Conservation (phyloP, 2,329 filamentous ascomycete genomes). For the Xylaria sp. region DNA sequence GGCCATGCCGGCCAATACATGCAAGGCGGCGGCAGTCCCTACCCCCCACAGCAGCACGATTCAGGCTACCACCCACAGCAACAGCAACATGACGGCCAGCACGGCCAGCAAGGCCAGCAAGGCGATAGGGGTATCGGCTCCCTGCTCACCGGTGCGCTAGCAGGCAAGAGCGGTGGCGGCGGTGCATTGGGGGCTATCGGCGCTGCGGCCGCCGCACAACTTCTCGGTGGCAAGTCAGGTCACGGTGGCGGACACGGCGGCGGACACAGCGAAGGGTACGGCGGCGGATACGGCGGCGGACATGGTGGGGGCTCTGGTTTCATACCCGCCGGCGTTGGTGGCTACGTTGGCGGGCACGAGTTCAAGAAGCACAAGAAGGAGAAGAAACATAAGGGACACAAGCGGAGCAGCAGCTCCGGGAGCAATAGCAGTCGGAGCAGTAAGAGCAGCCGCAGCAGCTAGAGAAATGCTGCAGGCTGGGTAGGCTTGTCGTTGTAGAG, state of each 20-base stretch:
- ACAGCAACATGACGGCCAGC: slow-evolving; percentile 27
- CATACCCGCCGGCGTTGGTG: slow-evolving; percentile 35
- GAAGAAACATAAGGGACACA: slow-evolving; percentile 46
- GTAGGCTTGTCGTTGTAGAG: not conserved
- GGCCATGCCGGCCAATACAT: slow-evolving; percentile 39
- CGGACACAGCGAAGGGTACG: not conserved
- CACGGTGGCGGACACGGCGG: slow-evolving; percentile 17
- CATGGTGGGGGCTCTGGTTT: slow-evolving; percentile 27
- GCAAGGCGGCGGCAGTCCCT: slow-evolving; percentile 34
- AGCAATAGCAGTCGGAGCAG: slow-evolving; percentile 41
- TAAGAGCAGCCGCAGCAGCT: slow-evolving; percentile 41
- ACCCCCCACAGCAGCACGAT: slow-evolving; percentile 39
- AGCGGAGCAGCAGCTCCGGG: slow-evolving; percentile 43
- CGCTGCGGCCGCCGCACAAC: slow-evolving; percentile 43
- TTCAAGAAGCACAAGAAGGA: slow-evolving; percentile 44
- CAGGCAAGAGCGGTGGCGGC: slow-evolving; percentile 36
- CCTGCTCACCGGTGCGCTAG: slow-evolving; percentile 40
- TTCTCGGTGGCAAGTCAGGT: slow-evolving; percentile 34
- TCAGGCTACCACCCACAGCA: slow-evolving; percentile 24
- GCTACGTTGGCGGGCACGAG: slow-evolving; percentile 36
- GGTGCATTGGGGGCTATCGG: slow-evolving; percentile 40
- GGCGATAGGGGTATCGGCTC: slow-evolving; percentile 44
- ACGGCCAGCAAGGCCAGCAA: slow-evolving; percentile 36
- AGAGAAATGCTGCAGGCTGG: slow-evolving; percentile 5
- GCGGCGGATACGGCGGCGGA: slow-evolving; percentile 15